Evolutionary conservation across 257 asterid species (phyloP).

Genomic region (Fraxinus cuspidata): DNA sequence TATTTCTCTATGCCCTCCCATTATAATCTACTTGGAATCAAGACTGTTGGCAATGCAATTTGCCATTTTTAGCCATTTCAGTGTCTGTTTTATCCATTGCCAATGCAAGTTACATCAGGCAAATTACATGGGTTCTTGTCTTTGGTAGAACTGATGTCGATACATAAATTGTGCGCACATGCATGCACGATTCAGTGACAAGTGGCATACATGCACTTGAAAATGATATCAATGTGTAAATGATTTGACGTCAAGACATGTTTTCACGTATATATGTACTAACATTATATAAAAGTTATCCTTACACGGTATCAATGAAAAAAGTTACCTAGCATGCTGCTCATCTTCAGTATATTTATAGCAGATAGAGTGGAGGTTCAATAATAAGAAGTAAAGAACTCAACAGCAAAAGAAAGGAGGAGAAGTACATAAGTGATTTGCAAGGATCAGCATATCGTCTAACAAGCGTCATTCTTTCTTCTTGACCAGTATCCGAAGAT

Average conservation of each 20-base stretch:
- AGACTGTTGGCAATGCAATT: slow-evolving; percentile 39
- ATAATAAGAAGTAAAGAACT: slow-evolving; percentile 48
- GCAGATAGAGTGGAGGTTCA: slow-evolving; percentile 66
- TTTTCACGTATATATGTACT: background rate
- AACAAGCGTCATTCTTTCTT: slow-evolving; percentile 53
- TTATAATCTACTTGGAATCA: slow-evolving; percentile 69
- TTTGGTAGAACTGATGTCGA: background rate
- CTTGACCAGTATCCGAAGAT: slow-evolving; percentile 43
- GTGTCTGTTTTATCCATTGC: too few species aligned
- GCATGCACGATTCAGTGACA: background rate
- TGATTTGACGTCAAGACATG: too few species aligned
- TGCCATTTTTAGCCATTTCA: too few species aligned
- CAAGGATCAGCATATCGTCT: slow-evolving; percentile 56
- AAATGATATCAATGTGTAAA: too few species aligned
- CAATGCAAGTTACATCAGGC: background rate
- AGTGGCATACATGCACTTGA: background rate
- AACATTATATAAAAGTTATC: background rate
- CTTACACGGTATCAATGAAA: background rate
- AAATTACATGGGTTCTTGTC: background rate
- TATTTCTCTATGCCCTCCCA: slow-evolving; percentile 78
- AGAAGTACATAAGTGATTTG: slow-evolving; percentile 64
- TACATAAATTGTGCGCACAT: background rate
- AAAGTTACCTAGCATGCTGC: slow-evolving; percentile 6
- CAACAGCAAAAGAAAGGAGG: slow-evolving; percentile 49
- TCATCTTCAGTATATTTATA: slow-evolving; percentile 21